These are phyloP conservation scores for Allomyces arbusculus DNA, from an alignment of 192 early-diverging fungal genomes.

Conservation along the genomic window DNA sequence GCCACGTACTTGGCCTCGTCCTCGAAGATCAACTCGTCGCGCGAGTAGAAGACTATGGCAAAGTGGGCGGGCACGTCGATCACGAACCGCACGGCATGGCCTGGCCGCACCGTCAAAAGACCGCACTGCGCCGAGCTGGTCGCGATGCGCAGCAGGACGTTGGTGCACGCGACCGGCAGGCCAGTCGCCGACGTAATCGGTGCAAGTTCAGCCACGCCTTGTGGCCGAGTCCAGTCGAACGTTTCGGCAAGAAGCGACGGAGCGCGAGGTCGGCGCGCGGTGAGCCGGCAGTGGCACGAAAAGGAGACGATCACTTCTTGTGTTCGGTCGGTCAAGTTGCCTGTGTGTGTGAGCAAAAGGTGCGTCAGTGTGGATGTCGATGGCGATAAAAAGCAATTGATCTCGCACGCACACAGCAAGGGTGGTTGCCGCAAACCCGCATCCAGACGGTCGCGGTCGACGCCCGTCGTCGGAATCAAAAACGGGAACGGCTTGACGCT, in stretches of 20 bases:
- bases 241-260: background rate
- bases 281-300: background rate
- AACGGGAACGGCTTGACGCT: too few species aligned
- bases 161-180: too few species aligned
- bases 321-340: background rate
- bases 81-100: background rate
- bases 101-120: background rate
- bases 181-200: background rate
- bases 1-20: background rate
- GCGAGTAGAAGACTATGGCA: background rate
- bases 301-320: background rate
- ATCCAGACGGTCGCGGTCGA: too few species aligned
- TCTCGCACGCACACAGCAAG: too few species aligned
- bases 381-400: too few species aligned
- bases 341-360: background rate
- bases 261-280: background rate
- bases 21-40: background rate
- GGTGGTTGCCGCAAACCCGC: too few species aligned
- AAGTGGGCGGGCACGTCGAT: background rate
- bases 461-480: too few species aligned
- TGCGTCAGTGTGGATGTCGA: too few species aligned
- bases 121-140: too few species aligned
- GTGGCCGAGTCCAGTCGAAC: background rate
- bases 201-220: background rate
- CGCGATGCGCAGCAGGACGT: too few species aligned